Evolutionary conservation across 2,329 filamentous ascomycete species (phyloP).

Genomic region (Aureobasidium vineae): DNA sequence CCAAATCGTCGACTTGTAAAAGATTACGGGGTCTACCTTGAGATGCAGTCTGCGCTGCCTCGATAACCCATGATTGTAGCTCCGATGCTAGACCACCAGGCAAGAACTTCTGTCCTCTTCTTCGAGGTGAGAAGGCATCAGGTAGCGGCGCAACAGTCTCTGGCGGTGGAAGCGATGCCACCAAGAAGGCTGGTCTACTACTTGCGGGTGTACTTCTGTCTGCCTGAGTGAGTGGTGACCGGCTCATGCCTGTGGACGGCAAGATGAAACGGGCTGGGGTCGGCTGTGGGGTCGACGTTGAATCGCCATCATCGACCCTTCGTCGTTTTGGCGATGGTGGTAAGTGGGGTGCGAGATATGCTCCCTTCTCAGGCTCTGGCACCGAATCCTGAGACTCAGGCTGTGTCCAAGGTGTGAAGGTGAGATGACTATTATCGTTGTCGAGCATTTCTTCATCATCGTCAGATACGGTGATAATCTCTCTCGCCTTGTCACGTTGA

Average conservation of each 20-base stretch:
- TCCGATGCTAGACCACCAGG: constrained; percentile 51
- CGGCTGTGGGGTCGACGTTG: constrained; percentile 24
- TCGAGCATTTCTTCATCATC: constrained; percentile 36
- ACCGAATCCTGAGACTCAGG: neutral
- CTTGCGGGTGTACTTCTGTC: constrained; percentile 29
- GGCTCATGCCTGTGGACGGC: constrained; percentile 11
- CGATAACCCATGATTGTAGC: constrained; percentile 53
- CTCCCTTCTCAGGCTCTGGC: neutral
- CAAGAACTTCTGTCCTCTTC: constrained; percentile 51
- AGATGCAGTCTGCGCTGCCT: constrained; percentile 38
- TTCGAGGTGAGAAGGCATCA: constrained; percentile 55
- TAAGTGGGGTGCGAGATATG: constrained; percentile 27
- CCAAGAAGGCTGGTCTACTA: constrained; percentile 43
- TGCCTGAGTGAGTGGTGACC: neutral
- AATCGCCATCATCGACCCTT: constrained; percentile 29
- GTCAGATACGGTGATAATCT: constrained; percentile 26
- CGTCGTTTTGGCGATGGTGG: constrained; percentile 37
- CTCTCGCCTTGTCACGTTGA: constrained; percentile 34
- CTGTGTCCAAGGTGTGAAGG: constrained; percentile 28
- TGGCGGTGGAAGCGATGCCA: constrained; percentile 37
- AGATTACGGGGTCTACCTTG: constrained; percentile 32
- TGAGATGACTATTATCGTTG: constrained; percentile 28
- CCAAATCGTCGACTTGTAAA: constrained; percentile 32
- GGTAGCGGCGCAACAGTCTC: constrained; percentile 45
- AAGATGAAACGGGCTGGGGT: constrained; percentile 25